Base-by-base conservation (phyloP, 2,329 filamentous ascomycete species). In the Trichophyton verrucosum region DNA sequence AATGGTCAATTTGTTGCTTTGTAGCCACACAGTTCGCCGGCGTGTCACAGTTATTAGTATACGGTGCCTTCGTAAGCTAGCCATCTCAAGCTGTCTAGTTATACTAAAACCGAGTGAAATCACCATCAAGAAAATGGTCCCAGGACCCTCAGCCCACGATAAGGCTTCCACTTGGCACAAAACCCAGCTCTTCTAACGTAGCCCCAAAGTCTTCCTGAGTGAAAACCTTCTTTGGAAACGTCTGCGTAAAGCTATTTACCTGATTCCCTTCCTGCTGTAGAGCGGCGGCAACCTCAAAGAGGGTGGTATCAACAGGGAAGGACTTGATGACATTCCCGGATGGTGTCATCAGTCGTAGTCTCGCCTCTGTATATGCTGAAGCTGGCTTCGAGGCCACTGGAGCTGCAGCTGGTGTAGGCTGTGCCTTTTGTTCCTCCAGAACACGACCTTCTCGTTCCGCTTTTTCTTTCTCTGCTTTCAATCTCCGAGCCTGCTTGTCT, bases 111-210 rank as follows among this genome's bases (percentile, higher is more conserved):
- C 20, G 15, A 46, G 1, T 7, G 3, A 46, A n/a, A 46, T 7
- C 15, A 8, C 42, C 42, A 46, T n/a, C 15, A n/a, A 46, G 9
- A n/a, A 1, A 46, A n/a, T n/a, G 6, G 6, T 46, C 42, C 15
- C n/a, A 5, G 3, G 24, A 33, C 24, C 6, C 17, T 61, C 61
- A 82, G 69, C 78, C 75, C 60, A 95, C 84, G 68, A 95, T 85
- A 67, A 99, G 77, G 55, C 89, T 91, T n/a, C 91, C 91, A 64
- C 89, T 96, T 4, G 94, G 94, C 2, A 92, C 86, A 63, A 96
- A 76, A 0, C 91, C 92, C 15, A 92, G 88, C 75, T 99, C 94
- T 76, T 95, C 95, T 61, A 99, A 75, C 3, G 91, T 94, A 81
- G 94, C 87, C 40, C 89, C 89, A 69, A 96, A 91, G 72, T 95